Evolutionary conservation across 139 green algal species (phyloP), one percentile per base, ranked within the genome.

Genomic region (Volvox africanus): DNA sequence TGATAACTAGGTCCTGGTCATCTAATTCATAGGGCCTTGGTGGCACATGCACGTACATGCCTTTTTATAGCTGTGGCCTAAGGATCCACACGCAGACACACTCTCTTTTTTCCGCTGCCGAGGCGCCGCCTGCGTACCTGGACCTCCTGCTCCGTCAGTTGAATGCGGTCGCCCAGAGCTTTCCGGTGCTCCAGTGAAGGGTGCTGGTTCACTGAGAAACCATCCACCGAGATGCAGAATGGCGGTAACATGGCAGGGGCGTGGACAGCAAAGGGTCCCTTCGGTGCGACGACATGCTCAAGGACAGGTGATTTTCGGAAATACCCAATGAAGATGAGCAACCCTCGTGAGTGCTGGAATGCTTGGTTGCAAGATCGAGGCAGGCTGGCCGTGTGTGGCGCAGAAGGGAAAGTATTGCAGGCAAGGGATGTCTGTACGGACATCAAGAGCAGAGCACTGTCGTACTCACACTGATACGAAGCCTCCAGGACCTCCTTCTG

Each of bases 401-500:
- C 44, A 14, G 44, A 55, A 55, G 44, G 44, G 44, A 55, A 55
- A 55, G n/a, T 9, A 9, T 55, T 55, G 44, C 44, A 55, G 44
- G 5, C 44, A 55, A 9, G 44, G 44, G 44, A 55, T 55, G 44
- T 55, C 6, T 73, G 65, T 73, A 73, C 65, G 65, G 16, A 28
- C 65, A 55, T 55, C 44, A 55, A 9, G 5, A 55, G 9, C 9
- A 9, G 5, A 55, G 2, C 65, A 73, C 9, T 73, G 65, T 0
- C 61, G 0, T 22, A 92, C 94, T 79, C 61, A 97, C 96, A 83
- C 50, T 92, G 68, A 33, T 96, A 98, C 0, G 93, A 95, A 2
- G 95, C 96, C 86, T 98, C 96, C 35, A 98, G 89, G 19, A 96
- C 94, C 71, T 97, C 96, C 77, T 97, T 97, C 50, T 98, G 96